Base-by-base conservation (phyloP, 2,329 filamentous ascomycete species). In the Coniella vitis region DNA sequence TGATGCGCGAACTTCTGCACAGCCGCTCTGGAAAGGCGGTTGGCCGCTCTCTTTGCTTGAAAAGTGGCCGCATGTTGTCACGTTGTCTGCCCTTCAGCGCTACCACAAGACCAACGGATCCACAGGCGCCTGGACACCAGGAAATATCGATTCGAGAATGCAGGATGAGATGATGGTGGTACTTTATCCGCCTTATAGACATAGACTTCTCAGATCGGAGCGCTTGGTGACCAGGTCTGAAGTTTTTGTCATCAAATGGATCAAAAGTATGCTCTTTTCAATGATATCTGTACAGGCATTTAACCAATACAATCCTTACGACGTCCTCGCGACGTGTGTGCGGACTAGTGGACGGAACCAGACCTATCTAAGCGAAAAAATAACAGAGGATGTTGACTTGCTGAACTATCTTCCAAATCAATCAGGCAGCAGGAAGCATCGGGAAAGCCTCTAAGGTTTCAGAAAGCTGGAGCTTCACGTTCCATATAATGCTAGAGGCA, bases 401-500 rank as follows among this genome's bases (percentile, higher is more conserved):
- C 55, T 62, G 2, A 54, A 47, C 10, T 66, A 65, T 44, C 53
- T 76, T 1, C 73, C 74, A 4, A 47, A 16, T 38, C 38, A 19
- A 57, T 54, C 35, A 25, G 9, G 21, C 16, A 44, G 45, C 38
- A 40, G 39, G 36, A 32, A 45, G 42, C 13, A 19, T 21, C 4
- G 37, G 8, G 51, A 47, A 38, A 41, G 50, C 37, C 37, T 51
- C 16, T 7, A 34, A 19, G 42, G 58, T 45, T 66, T 64, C 36
- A 62, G 60, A 60, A 5, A 72, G 69, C 2, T 84, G 81, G 81
- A 70, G 70, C 1, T 65, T 70, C 29, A 76, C 78, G 0, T 84
- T 84, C 47, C 71, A 77, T 35, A 65, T 69, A 3, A 62, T 84
- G 47, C 60, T 83, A 8, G 80, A 84, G 54, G 69, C 69, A 1